Percentiles rank a stretch among this genome's conserved stretches.
Conservation (phyloP, 2,329 filamentous ascomycete species). For the Fusarium sp. region DNA sequence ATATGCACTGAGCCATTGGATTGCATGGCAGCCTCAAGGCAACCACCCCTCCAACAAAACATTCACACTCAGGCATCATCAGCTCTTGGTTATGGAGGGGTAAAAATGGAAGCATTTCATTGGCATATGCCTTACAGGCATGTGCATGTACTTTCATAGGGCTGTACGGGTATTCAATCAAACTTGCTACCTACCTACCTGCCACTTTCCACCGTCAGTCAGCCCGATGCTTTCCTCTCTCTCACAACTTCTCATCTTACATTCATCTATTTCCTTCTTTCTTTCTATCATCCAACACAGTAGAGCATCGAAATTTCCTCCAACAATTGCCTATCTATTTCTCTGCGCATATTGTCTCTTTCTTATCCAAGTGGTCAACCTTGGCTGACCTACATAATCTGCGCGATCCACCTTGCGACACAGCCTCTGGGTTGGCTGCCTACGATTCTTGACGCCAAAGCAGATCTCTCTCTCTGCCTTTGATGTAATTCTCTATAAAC, state of each 20-base stretch:
- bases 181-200: background rate
- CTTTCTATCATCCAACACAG: background rate
- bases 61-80: slow-evolving; percentile 31
- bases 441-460: background rate
- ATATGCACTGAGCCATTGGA: background rate
- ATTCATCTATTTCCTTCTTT: background rate
- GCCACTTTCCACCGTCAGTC: slow-evolving; percentile 17
- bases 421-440: slow-evolving; percentile 5
- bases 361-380: background rate
- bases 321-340: background rate
- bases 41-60: slow-evolving; percentile 11
- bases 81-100: slow-evolving; percentile 2
- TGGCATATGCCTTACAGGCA: background rate
- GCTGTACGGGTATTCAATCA: slow-evolving; percentile 10
- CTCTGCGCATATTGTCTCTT: background rate
- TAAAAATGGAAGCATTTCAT: background rate
- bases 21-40: slow-evolving; percentile 31
- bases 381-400: background rate
- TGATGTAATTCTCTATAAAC: background rate
- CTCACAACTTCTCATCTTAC: slow-evolving; percentile 4
- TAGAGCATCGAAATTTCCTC: background rate
- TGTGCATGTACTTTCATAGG: slow-evolving; percentile 8
- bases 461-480: background rate
- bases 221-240: slow-evolving; percentile 1
- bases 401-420: background rate